Base-by-base conservation (phyloP, 495 filamentous ascomycete species). In the Trichoderma reesei region DNA sequence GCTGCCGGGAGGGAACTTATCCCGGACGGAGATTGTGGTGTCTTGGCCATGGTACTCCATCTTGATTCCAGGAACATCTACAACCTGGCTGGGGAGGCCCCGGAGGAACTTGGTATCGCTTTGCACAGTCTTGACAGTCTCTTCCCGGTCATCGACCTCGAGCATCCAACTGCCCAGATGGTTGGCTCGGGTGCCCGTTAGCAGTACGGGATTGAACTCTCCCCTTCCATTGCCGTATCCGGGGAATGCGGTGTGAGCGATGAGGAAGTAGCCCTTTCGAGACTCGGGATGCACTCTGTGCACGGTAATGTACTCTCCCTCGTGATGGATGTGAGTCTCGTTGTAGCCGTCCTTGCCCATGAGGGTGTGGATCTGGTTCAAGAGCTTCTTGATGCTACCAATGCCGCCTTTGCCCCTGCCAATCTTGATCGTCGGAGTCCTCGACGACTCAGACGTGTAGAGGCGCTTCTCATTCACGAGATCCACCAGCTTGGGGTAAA, bases 291-390 rank as follows among this genome's bases (percentile, higher is more conserved):
- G 91, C 5, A 97, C 90, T 67, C 95, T 81, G 72, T 99, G 95
- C 9, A 99, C 90, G 5, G 95, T 98, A 69, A 99, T 86, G 70
- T 94, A 98, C 76, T 98, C 88, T 56, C 88, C 86, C 70, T 98
- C 91, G 72, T 99, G 95, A 71, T 98, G 92, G 59, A 99, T 90
- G 72, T 96, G 90, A 36, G 92, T 96, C 76, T 99, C 95, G 60
- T 91, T 88, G 68, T 96, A 98, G 13, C 89, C 90, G 63, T 97
- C 89, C 67, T 88, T 86, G 9, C 94, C 93, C 95, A 99, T 98
- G 66, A 88, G 79, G 5, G 85, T 90, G 73, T 99, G 95, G 44
- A 98, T 90, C 66, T 88, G 83, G 70, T 99, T 99, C 42, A 98
- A 79, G 26, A 96, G 79, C 68, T 90, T 91, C 80, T 93, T 97